Evolutionary conservation across 306 rosid genomes (phyloP), one percentile per base, ranked within the genome.

Genomic region (Sicyos baderoa): DNA sequence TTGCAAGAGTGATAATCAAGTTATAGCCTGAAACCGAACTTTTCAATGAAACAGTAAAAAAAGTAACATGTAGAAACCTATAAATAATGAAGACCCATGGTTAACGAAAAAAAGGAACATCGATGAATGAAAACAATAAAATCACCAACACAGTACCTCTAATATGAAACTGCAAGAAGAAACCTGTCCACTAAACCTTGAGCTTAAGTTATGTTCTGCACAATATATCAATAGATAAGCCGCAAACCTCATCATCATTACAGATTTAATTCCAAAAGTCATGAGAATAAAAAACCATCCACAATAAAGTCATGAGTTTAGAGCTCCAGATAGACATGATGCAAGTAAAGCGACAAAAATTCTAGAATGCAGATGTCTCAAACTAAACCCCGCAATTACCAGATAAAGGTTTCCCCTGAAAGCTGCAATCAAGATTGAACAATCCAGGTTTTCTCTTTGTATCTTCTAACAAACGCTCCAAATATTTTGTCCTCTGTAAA

Each of bases 391-490:
- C 22, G 65, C 66, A 37, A 65, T 72, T 85, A 86, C 88, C 95
- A 68, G 76, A 76, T 70, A 52, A 71, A 76, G 74, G 74, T 82
- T 69, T 75, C 83, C 78, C 74, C 74, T 74, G 85, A 37, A 63
- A 53, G 59, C 44, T 76, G 68, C 65, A 72, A 48, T 8, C 75
- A 59, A 72, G 74, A 77, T 63, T 62, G 72, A 70, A 69, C 37
- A 23, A 2, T 53, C 65, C 76, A 68, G 74, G 73, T 74, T 79
- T 79, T 55, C 77, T 76, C 76, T 81, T 78, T 75, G 70, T 68
- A 77, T 80, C 89, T 76, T 61, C 80, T 68, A 87, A 29, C 49
- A 72, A 73, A 73, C 47, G 79, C 85, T 88, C 91, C 87, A 91
- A 85, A 82, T 75, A 71, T 72, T 74, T 23, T 74, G 82, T 79